Base-by-base conservation (phyloP, 106 monocot species). In the Iris macrosiphon region DNA sequence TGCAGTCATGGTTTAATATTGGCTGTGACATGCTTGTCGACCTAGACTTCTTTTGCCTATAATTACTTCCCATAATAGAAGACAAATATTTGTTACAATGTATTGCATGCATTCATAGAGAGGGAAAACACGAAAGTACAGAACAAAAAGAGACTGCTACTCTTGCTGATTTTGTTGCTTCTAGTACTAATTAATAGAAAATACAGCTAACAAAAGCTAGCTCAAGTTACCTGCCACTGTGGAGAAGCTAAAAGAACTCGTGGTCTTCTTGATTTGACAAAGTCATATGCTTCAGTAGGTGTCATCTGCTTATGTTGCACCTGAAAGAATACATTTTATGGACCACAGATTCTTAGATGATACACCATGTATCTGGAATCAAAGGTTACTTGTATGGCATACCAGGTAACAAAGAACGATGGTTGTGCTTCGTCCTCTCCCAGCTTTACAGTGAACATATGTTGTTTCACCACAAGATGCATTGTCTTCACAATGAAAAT, bases 361-460 rank as follows among this genome's bases (percentile, higher is more conserved):
- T 25, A 33, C 20, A 4, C 12, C 6, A 41, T 21, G 1, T 31
- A 31, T 30, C 14, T n/a, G 25, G 14, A 44, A 15, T 11, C 18
- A 57, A 41, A 42, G n/a, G 20, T 1, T 47, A n/a, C n/a, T n/a
- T n/a, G n/a, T n/a, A n/a, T n/a, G n/a, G 12, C 13, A 21, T 79
- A 79, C 79, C 79, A 79, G 48, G 70, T 79, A 79, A 26, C 79
- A 79, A 7, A 79, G 52, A 31, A 79, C 64, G 44, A 79, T 44
- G n/a, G 79, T 79, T 13, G 79, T 69, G 40, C 79, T 79, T 20
- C 79, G 74, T 18, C 79, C 79, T 39, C 79, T 68, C 34, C 79
- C 79, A 25, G 79, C 79, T 55, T 79, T 79, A 55, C 79, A 79
- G 15, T 79, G 79, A 19, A 79, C 74, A 45, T 79, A 79, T 6